These are phyloP conservation scores for Penicillium daleae DNA, from an alignment of 495 filamentous ascomycete species.

Conservation along the genomic window DNA sequence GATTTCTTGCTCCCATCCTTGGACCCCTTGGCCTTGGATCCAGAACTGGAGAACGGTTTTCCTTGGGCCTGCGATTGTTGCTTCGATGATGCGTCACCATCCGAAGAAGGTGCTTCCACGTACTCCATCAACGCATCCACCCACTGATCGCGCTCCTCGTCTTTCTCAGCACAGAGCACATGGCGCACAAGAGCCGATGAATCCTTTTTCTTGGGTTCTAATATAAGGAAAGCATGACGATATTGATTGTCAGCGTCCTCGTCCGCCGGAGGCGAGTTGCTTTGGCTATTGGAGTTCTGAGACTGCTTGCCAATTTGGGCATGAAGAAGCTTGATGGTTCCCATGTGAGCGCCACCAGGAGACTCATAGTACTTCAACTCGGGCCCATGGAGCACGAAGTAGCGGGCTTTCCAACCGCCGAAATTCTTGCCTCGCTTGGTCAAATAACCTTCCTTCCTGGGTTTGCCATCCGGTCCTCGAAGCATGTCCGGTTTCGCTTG, in stretches of 20 bases:
- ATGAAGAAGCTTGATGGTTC: conserved; percentile 87
- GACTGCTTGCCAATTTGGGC: conserved; percentile 93
- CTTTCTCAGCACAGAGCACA: conserved; percentile 93
- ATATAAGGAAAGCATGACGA: conserved; percentile 90
- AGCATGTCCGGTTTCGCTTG: conserved; percentile 43
- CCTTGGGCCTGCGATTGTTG: conserved; percentile 22
- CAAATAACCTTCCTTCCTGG: conserved; percentile 85
- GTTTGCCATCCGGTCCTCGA: conserved; percentile 63
- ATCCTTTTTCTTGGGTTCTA: conserved; percentile 97
- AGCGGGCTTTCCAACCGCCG: conserved; percentile 97
- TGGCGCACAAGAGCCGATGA: conserved; percentile 88
- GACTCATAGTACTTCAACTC: conserved; percentile 89
- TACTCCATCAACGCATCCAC: conserved; percentile 87
- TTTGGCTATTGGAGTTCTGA: conserved; percentile 56
- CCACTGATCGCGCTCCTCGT: conserved; percentile 91
- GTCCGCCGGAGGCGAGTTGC: conserved; percentile 60
- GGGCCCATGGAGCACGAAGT: conserved; percentile 89
- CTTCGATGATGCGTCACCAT: conserved; percentile 36
- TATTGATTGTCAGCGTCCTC: conserved; percentile 91
- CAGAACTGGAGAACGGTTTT: conserved; percentile 23
- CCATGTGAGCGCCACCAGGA: conserved; percentile 83
- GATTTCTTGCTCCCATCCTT: conserved; percentile 50
- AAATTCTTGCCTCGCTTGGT: conserved; percentile 98
- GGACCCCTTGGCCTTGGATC: conserved; percentile 34
- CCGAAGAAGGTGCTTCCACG: conserved; percentile 73